phyloP scores from a whole-genome alignment of 352 stramenopile genomes.

The Albugo candida region DNA sequence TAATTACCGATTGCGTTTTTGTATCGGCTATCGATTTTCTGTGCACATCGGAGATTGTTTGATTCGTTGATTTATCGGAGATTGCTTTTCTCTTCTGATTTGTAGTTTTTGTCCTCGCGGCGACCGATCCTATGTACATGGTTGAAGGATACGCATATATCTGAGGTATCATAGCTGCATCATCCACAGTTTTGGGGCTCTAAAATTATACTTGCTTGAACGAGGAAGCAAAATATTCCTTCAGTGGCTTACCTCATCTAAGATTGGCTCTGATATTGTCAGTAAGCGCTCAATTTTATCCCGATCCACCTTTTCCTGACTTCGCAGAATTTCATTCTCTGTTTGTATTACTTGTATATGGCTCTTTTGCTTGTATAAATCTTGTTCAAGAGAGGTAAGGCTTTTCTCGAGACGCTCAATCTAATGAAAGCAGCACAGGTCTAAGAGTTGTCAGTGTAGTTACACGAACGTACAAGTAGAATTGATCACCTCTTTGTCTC shows the following conservation, averaged over 20 bases:
- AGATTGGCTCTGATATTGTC: slow-evolving; percentile 58
- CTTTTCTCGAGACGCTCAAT: slow-evolving; percentile 33
- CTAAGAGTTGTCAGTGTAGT: background rate
- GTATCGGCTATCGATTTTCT: slow-evolving; percentile 3
- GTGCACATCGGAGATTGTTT: slow-evolving; percentile 7
- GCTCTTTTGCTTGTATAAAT: slow-evolving; percentile 40
- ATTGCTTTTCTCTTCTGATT: slow-evolving; percentile 3
- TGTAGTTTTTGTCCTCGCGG: slow-evolving; percentile 10
- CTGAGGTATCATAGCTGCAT: slow-evolving; percentile 17
- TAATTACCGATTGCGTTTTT: background rate
- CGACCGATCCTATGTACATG: slow-evolving; percentile 46
- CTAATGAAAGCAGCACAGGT: slow-evolving; percentile 9
- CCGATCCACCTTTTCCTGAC: slow-evolving; percentile 54
- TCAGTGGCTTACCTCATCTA: slow-evolving; percentile 25
- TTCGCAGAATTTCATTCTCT: slow-evolving; percentile 41
- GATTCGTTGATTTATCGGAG: slow-evolving; percentile 1
- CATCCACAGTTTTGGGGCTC: slow-evolving; percentile 26
- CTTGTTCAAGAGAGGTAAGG: slow-evolving; percentile 27
- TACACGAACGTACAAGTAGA: background rate
- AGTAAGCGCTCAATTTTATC: slow-evolving; percentile 71
- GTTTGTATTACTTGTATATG: slow-evolving; percentile 38
- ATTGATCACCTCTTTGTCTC: slow-evolving; percentile 33
- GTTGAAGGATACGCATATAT: slow-evolving; percentile 48
- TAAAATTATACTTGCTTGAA: slow-evolving; percentile 35
- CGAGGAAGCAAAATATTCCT: background rate